Base-by-base conservation (phyloP, 495 filamentous ascomycete genomes). In the Diplogelasinospora grovesii region DNA sequence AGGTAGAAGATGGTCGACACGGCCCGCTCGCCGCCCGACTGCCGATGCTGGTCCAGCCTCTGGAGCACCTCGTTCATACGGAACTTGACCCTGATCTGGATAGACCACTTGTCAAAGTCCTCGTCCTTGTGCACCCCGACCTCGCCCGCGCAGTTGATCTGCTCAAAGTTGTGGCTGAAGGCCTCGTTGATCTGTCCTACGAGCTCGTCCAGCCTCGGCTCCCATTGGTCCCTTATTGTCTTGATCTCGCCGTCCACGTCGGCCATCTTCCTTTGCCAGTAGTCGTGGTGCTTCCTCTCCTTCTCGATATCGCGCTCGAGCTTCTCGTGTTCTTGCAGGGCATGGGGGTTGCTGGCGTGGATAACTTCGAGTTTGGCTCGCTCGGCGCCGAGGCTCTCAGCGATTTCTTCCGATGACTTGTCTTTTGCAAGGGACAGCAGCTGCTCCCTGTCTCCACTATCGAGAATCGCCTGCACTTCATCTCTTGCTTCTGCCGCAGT, bases 1-100 rank as follows among this genome's bases (percentile, higher is more conserved):
- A 99, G 86, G 63, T 96, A 99, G 75, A 96, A 99, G 57, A 99
- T 95, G 2, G 92, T 99, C 22, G 85, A 89, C 22, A 99, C 92
- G 19, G 92, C 88, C 26, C 93, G 82, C 66, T 99, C 92, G 39
- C 92, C 92, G 46, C 92, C 92, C 14, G 89, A 95, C 61, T 99
- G 92, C 22, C 93, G 86, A 59, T 97, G 89, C 18, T 85, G 79
- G 59, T 90, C 81, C 5, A 99, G 77, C 15, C 86, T 65, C 28
- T 90, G 86, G 13, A 99, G 77, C 8, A 72, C 75, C 57, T 95
- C 93, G 57, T 79, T 72, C 58, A 94, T 82, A 42, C 89, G 78
- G 70, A 98, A 98, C 50, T 86, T 92, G 60, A 98, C 92, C 54
- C 81, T 77, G 58, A 97, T 95, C 58, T 93, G 79, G 47, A 97